Conservation (phyloP, 345 rosid species). For the Toxicodendron radicans region DNA sequence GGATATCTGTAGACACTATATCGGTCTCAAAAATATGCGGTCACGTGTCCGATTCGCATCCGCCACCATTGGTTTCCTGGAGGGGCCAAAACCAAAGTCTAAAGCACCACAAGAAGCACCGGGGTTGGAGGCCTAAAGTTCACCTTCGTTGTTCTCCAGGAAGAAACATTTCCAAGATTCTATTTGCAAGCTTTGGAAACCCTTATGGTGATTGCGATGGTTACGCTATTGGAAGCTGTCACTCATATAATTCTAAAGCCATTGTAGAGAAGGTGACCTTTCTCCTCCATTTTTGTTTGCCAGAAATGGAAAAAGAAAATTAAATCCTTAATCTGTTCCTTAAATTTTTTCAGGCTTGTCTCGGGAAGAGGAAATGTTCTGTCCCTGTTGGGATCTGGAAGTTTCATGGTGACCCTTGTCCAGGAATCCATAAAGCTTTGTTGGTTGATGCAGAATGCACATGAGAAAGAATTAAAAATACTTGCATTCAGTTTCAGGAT, state of each 20-base stretch:
- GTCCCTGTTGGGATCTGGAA: slow-evolving; percentile 37
- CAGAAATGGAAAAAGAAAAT: not conserved
- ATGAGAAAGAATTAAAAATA: not conserved
- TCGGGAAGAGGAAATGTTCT: slow-evolving; percentile 46
- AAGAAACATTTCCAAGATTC: slow-evolving; percentile 37
- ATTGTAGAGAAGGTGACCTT: slow-evolving; percentile 44
- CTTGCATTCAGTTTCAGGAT: not conserved
- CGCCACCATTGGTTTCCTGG: slow-evolving; percentile 27
- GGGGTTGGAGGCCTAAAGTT: slow-evolving; percentile 30
- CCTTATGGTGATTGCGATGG: slow-evolving; percentile 49
- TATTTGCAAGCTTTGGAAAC: slow-evolving; percentile 59
- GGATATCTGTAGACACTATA: slow-evolving; percentile 47
- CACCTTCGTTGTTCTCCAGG: slow-evolving; percentile 38
- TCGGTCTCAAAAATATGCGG: slow-evolving; percentile 33
- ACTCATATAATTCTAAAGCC: slow-evolving; percentile 43
- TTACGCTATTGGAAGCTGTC: slow-evolving; percentile 48
- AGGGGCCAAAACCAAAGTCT: slow-evolving; percentile 12
- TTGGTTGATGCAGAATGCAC: slow-evolving; percentile 60
- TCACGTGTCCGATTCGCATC: slow-evolving; percentile 32
- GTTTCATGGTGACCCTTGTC: slow-evolving; percentile 53
- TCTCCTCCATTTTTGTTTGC: not conserved
- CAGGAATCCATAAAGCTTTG: slow-evolving; percentile 47
- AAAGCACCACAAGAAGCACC: not conserved
- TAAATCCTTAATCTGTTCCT: not conserved
- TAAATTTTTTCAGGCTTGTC: slow-evolving; percentile 46